Conservation (phyloP, 177 flowering plant species). For the Vitis hybrid region DNA sequence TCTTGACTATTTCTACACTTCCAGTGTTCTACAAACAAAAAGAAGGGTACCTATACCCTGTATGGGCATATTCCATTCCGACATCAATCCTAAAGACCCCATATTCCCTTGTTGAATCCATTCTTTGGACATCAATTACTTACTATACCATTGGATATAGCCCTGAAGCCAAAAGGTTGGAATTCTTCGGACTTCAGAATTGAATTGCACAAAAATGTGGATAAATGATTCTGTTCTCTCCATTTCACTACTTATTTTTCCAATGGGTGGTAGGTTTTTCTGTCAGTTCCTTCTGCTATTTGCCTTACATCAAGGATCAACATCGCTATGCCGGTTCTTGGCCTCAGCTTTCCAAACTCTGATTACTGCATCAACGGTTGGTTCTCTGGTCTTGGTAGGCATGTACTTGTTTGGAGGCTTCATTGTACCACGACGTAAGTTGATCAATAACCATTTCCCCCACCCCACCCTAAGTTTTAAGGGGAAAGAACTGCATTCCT, state of each 20-base stretch:
- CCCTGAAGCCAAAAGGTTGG: slow-evolving; percentile 42
- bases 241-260: background rate
- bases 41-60: slow-evolving; percentile 39
- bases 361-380: slow-evolving; percentile 17
- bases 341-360: slow-evolving; percentile 23
- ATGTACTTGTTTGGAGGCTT: slow-evolving; percentile 34
- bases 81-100: slow-evolving; percentile 46
- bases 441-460: background rate
- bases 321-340: slow-evolving; percentile 33
- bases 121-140: slow-evolving; percentile 44
- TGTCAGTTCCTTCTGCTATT: slow-evolving; percentile 39
- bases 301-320: slow-evolving; percentile 28
- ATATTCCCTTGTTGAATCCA: slow-evolving; percentile 33
- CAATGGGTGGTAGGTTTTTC: slow-evolving; percentile 33
- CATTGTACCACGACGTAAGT: slow-evolving; percentile 32
- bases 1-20: slow-evolving; percentile 43
- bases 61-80: slow-evolving; percentile 58
- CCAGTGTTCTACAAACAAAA: slow-evolving; percentile 52
- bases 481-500: background rate
- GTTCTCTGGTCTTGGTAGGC: slow-evolving; percentile 9
- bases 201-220: background rate
- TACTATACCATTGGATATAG: slow-evolving; percentile 49
- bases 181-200: background rate
- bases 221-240: background rate
- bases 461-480: background rate